phyloP scores from a whole-genome alignment of 495 filamentous ascomycete species.

The Friedmanniomyces endolithicus region DNA sequence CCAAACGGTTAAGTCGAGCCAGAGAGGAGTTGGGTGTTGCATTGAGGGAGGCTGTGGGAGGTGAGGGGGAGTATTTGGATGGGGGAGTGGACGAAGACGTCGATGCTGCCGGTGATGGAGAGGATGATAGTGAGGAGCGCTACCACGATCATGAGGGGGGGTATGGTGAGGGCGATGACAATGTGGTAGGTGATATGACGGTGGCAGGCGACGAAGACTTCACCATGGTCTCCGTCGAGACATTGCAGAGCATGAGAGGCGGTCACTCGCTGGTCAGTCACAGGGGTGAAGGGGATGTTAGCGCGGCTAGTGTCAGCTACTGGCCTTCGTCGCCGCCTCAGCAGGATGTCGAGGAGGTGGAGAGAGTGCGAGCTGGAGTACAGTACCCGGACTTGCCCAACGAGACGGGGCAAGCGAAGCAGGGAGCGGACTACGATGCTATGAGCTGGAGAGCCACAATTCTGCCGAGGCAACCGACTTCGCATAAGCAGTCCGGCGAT shows the following conservation, averaged over 20 bases:
- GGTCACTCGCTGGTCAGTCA: not conserved
- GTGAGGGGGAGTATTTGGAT: not conserved
- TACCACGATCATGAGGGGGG: slow-evolving; percentile 5
- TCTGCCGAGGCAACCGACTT: not conserved
- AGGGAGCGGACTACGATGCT: slow-evolving; percentile 1
- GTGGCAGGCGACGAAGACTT: slow-evolving; percentile 29
- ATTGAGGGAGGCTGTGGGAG: slow-evolving; percentile 12
- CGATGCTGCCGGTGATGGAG: too few species aligned
- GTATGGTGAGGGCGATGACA: slow-evolving; percentile 4
- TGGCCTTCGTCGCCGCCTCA: slow-evolving; percentile 16
- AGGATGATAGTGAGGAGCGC: not conserved
- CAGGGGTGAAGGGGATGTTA: slow-evolving; percentile 7
- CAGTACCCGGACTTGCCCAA: not conserved
- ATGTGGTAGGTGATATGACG: slow-evolving; percentile 23
- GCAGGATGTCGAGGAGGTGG: not conserved
- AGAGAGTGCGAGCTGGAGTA: not conserved
- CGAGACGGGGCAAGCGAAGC: not conserved
- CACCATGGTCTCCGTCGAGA: slow-evolving; percentile 31
- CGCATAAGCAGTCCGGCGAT: too few species aligned
- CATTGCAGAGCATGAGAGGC: slow-evolving; percentile 21
- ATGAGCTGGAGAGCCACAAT: slow-evolving; percentile 14
- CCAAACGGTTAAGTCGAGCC: slow-evolving; percentile 9
- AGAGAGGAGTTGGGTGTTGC: slow-evolving; percentile 14
- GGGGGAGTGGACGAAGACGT: not conserved
- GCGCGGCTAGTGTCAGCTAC: slow-evolving; percentile 9